These are phyloP conservation scores for Teunomyces cretensis DNA, from an alignment of 805 yeast species.

Conservation along the genomic window DNA sequence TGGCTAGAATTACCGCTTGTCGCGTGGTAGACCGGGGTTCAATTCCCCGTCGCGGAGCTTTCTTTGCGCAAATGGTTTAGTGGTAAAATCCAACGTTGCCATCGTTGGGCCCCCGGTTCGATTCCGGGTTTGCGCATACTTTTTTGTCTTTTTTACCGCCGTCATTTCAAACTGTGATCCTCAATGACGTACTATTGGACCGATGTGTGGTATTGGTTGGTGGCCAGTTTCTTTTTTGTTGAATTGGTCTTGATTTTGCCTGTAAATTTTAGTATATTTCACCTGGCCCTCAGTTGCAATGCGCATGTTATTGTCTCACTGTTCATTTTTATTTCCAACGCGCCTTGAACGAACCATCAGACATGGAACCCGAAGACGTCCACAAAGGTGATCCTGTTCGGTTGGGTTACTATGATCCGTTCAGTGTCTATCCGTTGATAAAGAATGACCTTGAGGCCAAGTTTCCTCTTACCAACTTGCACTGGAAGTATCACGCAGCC, in stretches of 20 bases:
- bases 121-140: constrained; percentile 4
- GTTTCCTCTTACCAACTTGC: constrained; percentile 62
- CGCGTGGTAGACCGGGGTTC: constrained; percentile 5
- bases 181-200: too few species aligned
- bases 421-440: constrained; percentile 51
- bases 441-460: constrained; percentile 42
- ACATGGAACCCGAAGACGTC: constrained; percentile 9
- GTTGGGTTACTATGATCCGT: constrained; percentile 76
- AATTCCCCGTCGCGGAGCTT: constrained; percentile 4
- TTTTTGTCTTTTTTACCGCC: background rate
- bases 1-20: constrained; percentile 4
- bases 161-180: too few species aligned
- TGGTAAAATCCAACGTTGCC: constrained; percentile 6
- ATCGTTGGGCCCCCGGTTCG: constrained; percentile 7
- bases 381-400: constrained; percentile 20
- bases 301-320: too few species aligned
- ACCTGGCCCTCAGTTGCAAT: too few species aligned
- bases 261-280: too few species aligned
- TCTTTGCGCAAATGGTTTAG: constrained; percentile 5
- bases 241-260: too few species aligned
- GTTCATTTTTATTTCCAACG: background rate
- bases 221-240: too few species aligned
- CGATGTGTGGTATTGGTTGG: background rate
- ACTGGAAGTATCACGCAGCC: constrained; percentile 56
- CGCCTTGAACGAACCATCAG: background rate